Conservation (phyloP, 352 stramenopile species). For the Thalassiosira livingstoniorum region DNA sequence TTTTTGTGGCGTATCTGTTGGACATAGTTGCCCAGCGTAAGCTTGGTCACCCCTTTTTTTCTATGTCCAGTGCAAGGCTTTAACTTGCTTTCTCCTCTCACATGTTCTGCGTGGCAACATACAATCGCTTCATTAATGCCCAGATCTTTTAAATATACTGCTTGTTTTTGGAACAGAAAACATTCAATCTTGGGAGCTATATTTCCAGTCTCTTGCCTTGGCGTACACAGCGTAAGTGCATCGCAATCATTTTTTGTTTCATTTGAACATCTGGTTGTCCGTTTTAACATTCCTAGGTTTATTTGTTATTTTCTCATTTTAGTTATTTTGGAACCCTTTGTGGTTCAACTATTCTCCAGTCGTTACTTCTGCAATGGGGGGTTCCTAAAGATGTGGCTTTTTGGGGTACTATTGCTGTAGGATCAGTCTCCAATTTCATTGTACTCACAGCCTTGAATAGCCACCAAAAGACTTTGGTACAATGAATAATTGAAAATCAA, state of each 20-base stretch:
- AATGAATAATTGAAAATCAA: no score
- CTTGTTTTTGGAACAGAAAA: conserved; percentile 77
- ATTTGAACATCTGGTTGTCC: not conserved
- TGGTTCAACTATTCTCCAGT: conserved; percentile 56
- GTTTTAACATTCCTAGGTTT: not conserved
- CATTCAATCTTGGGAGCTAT: conserved; percentile 76
- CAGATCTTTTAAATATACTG: conserved; percentile 70
- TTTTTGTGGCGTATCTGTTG: conserved; percentile 74
- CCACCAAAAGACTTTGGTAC: conserved; percentile 12
- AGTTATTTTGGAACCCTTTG: conserved; percentile 54
- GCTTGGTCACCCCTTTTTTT: conserved; percentile 6
- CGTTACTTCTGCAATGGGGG: conserved; percentile 41
- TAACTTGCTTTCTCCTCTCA: not conserved
- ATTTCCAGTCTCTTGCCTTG: conserved; percentile 51
- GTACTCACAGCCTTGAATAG: conserved; percentile 43
- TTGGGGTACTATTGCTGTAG: conserved; percentile 48
- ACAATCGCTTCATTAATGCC: not conserved
- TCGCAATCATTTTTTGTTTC: not conserved
- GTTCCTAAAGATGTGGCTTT: conserved; percentile 43
- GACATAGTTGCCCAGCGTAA: conserved; percentile 71
- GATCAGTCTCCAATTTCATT: conserved; percentile 50
- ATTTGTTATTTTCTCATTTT: not conserved
- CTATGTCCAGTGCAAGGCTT: not conserved
- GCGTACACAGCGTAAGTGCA: conserved; percentile 55
- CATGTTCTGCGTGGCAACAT: conserved; percentile 3